phyloP scores from a whole-genome alignment of 495 filamentous ascomycete genomes.

The Coniosporium apollinis region DNA sequence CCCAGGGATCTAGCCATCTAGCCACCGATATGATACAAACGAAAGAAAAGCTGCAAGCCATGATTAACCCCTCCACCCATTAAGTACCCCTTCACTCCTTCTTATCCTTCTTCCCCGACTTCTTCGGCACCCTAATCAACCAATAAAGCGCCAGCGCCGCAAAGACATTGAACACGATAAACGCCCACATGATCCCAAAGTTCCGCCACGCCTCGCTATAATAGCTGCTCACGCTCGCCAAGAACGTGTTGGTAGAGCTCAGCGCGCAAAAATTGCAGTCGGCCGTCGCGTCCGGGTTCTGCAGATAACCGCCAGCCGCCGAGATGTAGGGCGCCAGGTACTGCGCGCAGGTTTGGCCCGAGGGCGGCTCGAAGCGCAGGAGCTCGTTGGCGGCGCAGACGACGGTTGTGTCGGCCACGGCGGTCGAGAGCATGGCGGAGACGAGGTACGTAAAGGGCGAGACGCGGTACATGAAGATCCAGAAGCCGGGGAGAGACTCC shows the following conservation, averaged over 20 bases:
- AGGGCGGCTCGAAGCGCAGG: conserved; percentile 19
- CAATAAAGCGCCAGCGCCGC: conserved; percentile 24
- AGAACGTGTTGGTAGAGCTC: conserved; percentile 21
- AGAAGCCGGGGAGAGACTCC: conserved; percentile 21
- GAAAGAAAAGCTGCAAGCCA: no score
- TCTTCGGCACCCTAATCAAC: conserved; percentile 24
- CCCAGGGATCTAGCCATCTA: no score
- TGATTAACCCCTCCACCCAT: no score
- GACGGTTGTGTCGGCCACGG: conserved; percentile 22
- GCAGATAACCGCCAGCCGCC: conserved; percentile 16
- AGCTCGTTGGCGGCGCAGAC: conserved; percentile 24
- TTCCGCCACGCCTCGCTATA: conserved; percentile 25
- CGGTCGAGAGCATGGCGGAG: conserved; percentile 21
- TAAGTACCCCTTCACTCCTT: conserved; percentile 4
- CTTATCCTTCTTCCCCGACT: conserved; percentile 13
- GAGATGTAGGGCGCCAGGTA: conserved; percentile 19
- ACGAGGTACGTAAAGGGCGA: conserved; percentile 27
- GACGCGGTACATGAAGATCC: conserved; percentile 30
- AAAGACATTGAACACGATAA: conserved; percentile 23
- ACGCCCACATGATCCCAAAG: conserved; percentile 34
- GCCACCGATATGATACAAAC: no score
- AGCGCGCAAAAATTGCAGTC: conserved; percentile 22
- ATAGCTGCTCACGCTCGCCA: conserved; percentile 12
- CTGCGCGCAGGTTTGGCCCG: conserved; percentile 16
- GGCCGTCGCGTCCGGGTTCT: conserved; percentile 13